Conservation (phyloP, 495 filamentous ascomycete genomes). For the Usnea hakonensis region DNA sequence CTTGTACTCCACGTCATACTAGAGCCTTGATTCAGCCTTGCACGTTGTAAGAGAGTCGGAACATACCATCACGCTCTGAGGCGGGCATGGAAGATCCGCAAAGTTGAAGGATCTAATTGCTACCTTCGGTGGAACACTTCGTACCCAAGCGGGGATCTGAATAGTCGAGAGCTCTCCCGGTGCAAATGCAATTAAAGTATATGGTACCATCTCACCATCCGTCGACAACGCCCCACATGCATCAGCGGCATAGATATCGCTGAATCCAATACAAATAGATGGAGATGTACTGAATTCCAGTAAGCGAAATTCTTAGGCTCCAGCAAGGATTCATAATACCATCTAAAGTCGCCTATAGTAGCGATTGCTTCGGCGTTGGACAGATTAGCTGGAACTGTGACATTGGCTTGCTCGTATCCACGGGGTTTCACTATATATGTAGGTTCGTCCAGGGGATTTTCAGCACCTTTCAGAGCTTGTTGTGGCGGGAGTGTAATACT, state of each 20-base stretch:
- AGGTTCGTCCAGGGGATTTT: not conserved
- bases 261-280: conserved; percentile 6
- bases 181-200: conserved; percentile 5
- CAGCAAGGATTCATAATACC: not conserved
- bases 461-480: not conserved
- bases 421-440: not conserved
- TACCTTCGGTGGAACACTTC: not conserved
- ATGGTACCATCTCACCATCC: not conserved
- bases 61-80: conserved; percentile 4
- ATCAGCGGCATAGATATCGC: not conserved
- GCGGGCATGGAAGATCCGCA: conserved; percentile 12
- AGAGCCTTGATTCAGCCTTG: not conserved
- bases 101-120: conserved; percentile 9
- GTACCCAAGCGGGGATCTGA: not conserved
- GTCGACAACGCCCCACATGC: not conserved
- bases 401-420: not conserved
- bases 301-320: not conserved
- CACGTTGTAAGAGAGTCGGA: not conserved
- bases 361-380: not conserved
- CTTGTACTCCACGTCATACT: conserved; percentile 7
- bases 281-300: not conserved
- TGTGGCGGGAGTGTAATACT: not conserved
- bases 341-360: not conserved
- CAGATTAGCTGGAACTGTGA: not conserved
- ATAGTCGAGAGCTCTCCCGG: conserved; percentile 8